Conservation (phyloP, 805 yeast species). For the Saccharomyces jurei region DNA sequence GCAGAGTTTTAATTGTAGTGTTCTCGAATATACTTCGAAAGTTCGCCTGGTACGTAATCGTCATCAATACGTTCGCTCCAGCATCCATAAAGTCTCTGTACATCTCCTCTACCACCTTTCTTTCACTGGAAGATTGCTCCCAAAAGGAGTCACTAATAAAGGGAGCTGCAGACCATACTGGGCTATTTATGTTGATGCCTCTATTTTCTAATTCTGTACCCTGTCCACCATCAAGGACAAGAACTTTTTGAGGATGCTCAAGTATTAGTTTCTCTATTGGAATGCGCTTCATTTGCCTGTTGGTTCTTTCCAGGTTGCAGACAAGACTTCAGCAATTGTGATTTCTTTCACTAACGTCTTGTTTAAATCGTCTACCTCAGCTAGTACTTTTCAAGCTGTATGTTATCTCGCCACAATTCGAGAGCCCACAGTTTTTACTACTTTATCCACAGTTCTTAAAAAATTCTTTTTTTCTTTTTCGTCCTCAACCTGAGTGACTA, state of each 20-base stretch:
- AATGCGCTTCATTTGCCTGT: neutral
- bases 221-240: constrained; percentile 47
- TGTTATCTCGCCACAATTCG: neutral
- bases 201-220: constrained; percentile 52
- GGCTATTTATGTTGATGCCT: constrained; percentile 36
- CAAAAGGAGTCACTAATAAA: constrained; percentile 26
- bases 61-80: constrained; percentile 47
- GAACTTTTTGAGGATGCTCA: neutral
- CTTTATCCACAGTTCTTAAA: neutral
- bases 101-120: constrained; percentile 37
- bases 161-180: constrained; percentile 54
- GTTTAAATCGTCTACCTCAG: neutral
- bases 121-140: constrained; percentile 22
- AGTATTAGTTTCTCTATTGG: constrained; percentile 3
- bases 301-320: neutral
- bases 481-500: neutral
- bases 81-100: constrained; percentile 42
- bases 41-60: constrained; percentile 55
- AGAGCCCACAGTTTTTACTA: neutral
- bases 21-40: constrained; percentile 32
- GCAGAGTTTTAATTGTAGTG: constrained; percentile 7
- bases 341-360: neutral
- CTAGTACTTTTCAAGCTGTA: neutral
- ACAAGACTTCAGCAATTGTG: neutral
- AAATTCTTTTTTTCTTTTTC: neutral